Evolutionary conservation across 257 asterid genomes (phyloP).

Genomic region (Euphrasia confusa): DNA sequence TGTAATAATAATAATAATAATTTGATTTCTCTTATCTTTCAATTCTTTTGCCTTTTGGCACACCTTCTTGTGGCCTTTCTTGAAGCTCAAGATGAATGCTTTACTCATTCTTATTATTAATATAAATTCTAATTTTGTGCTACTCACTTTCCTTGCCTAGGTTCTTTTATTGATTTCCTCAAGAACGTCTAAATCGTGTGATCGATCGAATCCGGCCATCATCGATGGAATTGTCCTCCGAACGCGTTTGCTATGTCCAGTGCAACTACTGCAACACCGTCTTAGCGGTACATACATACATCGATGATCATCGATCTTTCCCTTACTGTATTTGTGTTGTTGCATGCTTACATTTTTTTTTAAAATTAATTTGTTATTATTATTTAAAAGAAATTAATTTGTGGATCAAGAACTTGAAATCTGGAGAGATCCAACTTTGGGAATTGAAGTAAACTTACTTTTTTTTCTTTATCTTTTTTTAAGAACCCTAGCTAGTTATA

Average conservation of each 20-base stretch:
- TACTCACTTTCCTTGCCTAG: slow-evolving; percentile 2
- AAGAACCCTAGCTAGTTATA: slow-evolving; percentile 34
- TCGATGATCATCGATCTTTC: no score
- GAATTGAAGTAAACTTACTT: background rate
- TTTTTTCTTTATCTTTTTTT: background rate
- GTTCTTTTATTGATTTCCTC: background rate
- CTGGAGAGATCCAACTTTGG: no score
- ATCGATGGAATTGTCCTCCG: slow-evolving; percentile 57
- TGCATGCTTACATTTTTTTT: background rate
- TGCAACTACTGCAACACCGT: slow-evolving; percentile 94
- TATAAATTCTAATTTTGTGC: slow-evolving; percentile 22
- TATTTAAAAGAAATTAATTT: background rate
- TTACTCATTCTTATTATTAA: background rate
- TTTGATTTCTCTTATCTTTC: no score
- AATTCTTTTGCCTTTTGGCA: slow-evolving; percentile 15
- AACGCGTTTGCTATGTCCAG: slow-evolving; percentile 80
- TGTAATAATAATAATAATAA: no score
- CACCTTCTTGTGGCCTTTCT: slow-evolving; percentile 22
- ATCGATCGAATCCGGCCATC: slow-evolving; percentile 6
- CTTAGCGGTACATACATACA: slow-evolving; percentile 55
- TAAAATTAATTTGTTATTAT: background rate
- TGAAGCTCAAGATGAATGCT: slow-evolving; percentile 21
- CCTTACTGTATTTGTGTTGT: no score
- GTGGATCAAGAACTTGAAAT: no score
- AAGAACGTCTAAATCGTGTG: no score